A percentile compares a stretch with the other conserved stretches of the same genome.
These are phyloP conservation scores for Orbilia brochopaga DNA, from an alignment of 2,329 filamentous ascomycete genomes.

Conservation along the genomic window DNA sequence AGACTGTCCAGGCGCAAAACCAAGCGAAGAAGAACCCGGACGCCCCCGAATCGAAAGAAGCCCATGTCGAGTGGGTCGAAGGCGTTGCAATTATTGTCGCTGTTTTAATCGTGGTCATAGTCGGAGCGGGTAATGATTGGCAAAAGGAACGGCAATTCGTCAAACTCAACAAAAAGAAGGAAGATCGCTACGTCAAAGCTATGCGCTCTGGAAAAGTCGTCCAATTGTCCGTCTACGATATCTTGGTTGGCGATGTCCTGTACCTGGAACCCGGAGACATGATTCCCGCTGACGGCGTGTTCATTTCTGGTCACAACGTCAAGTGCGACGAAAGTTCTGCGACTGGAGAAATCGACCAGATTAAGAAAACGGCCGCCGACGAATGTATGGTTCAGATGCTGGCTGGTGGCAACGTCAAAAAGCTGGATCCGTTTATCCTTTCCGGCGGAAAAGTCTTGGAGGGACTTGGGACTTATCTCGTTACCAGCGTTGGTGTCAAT, in stretches of 20 bases:
- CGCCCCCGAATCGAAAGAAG: conserved; percentile 61
- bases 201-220: conserved; percentile 70
- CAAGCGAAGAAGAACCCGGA: conserved; percentile 52
- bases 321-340: conserved; percentile 77
- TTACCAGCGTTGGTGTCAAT: conserved; percentile 65
- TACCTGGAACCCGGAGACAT: conserved; percentile 73
- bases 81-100: conserved; percentile 71
- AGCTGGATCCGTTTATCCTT: conserved; percentile 70
- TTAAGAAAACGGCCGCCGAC: conserved; percentile 70
- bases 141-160: conserved; percentile 72
- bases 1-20: conserved; percentile 70
- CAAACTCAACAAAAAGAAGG: conserved; percentile 67
- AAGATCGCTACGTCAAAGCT: conserved; percentile 70
- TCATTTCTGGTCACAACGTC: conserved; percentile 70
- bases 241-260: conserved; percentile 73
- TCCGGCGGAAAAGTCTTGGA: conserved; percentile 66
- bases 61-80: conserved; percentile 69
- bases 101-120: conserved; percentile 69
- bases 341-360: conserved; percentile 74
- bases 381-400: conserved; percentile 66
- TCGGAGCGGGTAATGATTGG: conserved; percentile 71
- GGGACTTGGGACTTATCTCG: conserved; percentile 64
- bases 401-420: conserved; percentile 63
- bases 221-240: conserved; percentile 70
- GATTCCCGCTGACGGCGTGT: conserved; percentile 73